Conservation (phyloP, 495 filamentous ascomycete species). For the Neurospora pannonica region DNA sequence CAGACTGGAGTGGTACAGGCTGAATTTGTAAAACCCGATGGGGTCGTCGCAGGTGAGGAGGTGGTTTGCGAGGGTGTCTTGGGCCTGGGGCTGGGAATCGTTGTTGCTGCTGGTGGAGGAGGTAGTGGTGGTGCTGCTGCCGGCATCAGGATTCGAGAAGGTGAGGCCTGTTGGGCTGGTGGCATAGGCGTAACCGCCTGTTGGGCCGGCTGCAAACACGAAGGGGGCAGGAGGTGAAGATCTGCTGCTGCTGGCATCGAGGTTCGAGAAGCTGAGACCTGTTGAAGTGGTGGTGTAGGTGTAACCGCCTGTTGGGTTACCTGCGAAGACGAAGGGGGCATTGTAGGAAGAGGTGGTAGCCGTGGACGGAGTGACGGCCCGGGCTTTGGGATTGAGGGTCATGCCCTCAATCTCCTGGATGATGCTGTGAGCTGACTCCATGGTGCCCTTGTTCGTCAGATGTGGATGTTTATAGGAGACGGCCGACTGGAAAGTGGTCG, state of each 20-base stretch:
- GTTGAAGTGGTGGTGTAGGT: rapidly evolving
- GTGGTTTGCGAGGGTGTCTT: neutral
- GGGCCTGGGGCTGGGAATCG: neutral
- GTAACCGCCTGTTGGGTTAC: neutral
- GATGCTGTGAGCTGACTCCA: neutral
- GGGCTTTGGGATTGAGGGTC: neutral
- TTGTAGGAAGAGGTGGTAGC: neutral
- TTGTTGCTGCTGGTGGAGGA: neutral
- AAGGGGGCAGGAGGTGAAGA: neutral
- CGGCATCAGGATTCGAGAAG: neutral
- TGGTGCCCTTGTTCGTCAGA: too few relatives aligned
- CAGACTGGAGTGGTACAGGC: neutral
- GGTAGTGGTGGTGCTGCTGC: neutral
- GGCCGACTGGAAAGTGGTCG: too few relatives aligned
- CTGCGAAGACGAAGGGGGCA: too few relatives aligned
- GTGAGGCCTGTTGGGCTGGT: neutral
- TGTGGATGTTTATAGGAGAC: too few relatives aligned
- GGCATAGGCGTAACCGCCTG: neutral
- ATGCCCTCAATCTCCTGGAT: neutral
- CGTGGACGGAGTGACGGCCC: neutral
- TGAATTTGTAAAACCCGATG: neutral
- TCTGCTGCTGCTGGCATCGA: neutral
- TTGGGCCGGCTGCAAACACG: neutral
- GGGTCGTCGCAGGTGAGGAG: neutral
- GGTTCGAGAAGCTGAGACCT: neutral